Conservation (phyloP, 192 early-diverging fungal species). For the Phycomyces nitens region DNA sequence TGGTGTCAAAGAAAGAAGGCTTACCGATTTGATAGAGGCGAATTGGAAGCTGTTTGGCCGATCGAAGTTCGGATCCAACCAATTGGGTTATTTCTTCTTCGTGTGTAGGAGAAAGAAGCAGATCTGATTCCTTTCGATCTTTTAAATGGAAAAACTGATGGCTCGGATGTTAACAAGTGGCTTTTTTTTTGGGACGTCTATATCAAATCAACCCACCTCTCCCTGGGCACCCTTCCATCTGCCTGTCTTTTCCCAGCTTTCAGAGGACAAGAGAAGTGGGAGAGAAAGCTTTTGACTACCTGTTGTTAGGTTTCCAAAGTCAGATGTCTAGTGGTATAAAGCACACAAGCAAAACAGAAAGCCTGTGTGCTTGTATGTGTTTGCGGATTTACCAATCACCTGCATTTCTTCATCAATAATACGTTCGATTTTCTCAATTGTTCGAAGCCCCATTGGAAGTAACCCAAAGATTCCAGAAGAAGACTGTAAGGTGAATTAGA, state of each 20-base stretch:
- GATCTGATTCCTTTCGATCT: constrained; percentile 70
- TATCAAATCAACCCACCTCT: constrained; percentile 38
- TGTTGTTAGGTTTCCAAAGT: constrained; percentile 2
- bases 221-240: constrained; percentile 70
- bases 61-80: constrained; percentile 61
- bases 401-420: constrained; percentile 84
- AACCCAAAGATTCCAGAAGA: constrained; percentile 81
- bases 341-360: too few relatives aligned
- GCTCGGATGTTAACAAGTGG: background rate
- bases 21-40: constrained; percentile 82
- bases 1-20: background rate
- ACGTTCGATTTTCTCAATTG: constrained; percentile 68
- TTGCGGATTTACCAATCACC: constrained; percentile 52
- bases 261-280: constrained; percentile 62
- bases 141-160: constrained; percentile 69
- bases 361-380: too few relatives aligned
- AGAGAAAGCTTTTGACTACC: constrained; percentile 71
- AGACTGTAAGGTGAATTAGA: constrained; percentile 44
- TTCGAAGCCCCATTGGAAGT: constrained; percentile 77
- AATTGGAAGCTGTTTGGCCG: constrained; percentile 75
- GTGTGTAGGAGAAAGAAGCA: constrained; percentile 82
- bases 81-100: constrained; percentile 88
- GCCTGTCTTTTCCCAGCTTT: constrained; percentile 77
- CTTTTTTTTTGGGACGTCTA: background rate
- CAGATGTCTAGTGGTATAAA: background rate